These are phyloP conservation scores for Citrus inodora DNA, from an alignment of 345 rosid species.

Conservation along the genomic window DNA sequence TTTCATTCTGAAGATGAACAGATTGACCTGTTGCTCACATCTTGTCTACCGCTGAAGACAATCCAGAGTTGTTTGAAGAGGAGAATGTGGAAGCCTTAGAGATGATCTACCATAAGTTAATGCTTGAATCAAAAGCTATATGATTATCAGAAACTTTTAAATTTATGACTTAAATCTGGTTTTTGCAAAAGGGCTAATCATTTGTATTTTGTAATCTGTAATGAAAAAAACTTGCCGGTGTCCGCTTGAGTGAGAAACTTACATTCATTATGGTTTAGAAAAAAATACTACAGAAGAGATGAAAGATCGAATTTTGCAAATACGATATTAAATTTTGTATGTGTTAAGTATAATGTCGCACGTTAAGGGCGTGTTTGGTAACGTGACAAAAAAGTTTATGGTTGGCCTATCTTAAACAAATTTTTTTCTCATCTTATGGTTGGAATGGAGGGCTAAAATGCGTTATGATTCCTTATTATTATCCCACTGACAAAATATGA, in stretches of 20 bases:
- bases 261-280: background rate
- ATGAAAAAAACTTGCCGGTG: background rate
- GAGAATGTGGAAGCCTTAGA: background rate
- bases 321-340: too few relatives aligned
- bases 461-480: too few relatives aligned
- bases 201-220: background rate
- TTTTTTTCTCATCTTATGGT: too few relatives aligned
- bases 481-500: too few relatives aligned
- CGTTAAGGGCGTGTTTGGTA: too few relatives aligned
- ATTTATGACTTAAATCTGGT: background rate
- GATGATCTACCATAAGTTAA: background rate
- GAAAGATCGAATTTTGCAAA: too few relatives aligned
- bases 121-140: background rate
- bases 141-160: background rate
- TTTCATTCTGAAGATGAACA: background rate
- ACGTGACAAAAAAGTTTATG: too few relatives aligned
- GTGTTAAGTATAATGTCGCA: too few relatives aligned
- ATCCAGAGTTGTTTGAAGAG: background rate
- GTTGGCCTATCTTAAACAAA: too few relatives aligned
- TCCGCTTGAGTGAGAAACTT: background rate
- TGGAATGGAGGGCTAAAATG: too few relatives aligned
- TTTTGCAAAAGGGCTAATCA: background rate
- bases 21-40: background rate
- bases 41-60: background rate
- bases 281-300: too few relatives aligned